A percentile compares a stretch with the other conserved stretches of the same genome.
phyloP scores from a whole-genome alignment of 2,329 filamentous ascomycete species.

The Claviceps lovelessii region DNA sequence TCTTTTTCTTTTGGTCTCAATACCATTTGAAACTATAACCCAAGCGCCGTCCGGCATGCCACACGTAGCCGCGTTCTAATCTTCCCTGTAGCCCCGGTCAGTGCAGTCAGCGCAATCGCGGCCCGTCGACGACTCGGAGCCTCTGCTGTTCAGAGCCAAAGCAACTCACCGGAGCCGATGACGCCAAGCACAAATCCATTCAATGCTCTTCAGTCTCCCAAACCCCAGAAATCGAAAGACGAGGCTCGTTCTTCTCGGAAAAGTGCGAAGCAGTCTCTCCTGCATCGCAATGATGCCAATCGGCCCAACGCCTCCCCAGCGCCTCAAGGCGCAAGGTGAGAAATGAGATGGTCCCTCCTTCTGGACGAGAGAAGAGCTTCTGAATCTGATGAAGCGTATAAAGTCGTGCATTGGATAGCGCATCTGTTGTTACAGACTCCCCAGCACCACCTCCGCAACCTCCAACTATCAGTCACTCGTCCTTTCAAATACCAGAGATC shows the following conservation, averaged over 20 bases:
- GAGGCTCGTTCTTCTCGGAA: conserved; percentile 10
- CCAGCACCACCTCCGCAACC: conserved; percentile 1
- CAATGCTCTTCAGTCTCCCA: conserved; percentile 13
- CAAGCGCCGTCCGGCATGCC: not conserved
- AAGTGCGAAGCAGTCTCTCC: not conserved
- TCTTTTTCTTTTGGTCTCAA: not conserved
- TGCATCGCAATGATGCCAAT: conserved; percentile 2
- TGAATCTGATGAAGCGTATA: not conserved
- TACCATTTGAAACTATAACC: not conserved
- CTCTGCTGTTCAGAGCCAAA: conserved; percentile 4
- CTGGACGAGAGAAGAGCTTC: not conserved
- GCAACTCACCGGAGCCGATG: conserved; percentile 9
- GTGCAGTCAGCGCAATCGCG: conserved; percentile 24
- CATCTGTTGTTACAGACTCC: not conserved
- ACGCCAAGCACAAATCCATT: conserved; percentile 16
- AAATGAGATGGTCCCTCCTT: not conserved
- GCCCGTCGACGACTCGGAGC: conserved; percentile 18
- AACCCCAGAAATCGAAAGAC: conserved; percentile 4
- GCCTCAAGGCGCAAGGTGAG: not conserved
- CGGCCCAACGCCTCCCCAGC: not conserved
- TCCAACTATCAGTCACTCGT: conserved; percentile 24
- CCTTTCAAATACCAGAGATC: conserved; percentile 30
- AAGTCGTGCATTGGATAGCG: not conserved
- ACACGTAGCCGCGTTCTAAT: not conserved
- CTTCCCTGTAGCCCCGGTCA: conserved; percentile 11